Conservation (phyloP, 129 eudicot species). For the Oenanthe sinensis region DNA sequence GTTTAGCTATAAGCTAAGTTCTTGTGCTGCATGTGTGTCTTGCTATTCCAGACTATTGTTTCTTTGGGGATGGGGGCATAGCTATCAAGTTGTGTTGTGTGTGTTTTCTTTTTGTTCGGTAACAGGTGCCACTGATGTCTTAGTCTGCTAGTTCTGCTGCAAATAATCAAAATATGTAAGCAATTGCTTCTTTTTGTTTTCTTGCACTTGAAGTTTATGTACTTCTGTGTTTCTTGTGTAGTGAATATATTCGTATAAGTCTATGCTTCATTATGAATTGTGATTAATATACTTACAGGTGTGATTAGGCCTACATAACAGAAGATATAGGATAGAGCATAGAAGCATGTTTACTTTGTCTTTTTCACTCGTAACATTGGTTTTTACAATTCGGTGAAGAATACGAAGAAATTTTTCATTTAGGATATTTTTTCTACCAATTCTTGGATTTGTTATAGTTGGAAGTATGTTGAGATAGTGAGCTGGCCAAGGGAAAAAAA, state of each 20-base stretch:
- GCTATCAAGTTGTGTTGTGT: neutral
- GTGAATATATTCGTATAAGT: neutral
- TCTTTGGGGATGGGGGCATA: neutral
- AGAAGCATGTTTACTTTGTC: neutral
- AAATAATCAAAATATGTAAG: neutral
- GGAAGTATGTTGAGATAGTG: conserved; percentile 3
- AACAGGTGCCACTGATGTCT: neutral
- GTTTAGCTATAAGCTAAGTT: too few relatives aligned
- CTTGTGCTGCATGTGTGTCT: neutral
- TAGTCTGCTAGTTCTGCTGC: neutral
- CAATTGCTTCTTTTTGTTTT: neutral
- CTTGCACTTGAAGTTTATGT: neutral
- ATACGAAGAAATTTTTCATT: neutral
- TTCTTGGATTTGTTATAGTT: neutral
- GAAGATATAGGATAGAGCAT: neutral
- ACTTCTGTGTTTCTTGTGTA: neutral
- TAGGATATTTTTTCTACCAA: neutral
- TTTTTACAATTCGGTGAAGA: neutral
- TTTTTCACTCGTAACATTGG: neutral
- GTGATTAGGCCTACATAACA: neutral
- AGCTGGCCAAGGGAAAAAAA: conserved; percentile 5
- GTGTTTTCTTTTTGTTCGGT: neutral
- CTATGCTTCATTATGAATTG: neutral
- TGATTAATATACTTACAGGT: neutral
- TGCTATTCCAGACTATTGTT: neutral